Evolutionary conservation across 352 stramenopile genomes (phyloP), one percentile per base, ranked within the genome.

Genomic region (Phytophthora ramorum): DNA sequence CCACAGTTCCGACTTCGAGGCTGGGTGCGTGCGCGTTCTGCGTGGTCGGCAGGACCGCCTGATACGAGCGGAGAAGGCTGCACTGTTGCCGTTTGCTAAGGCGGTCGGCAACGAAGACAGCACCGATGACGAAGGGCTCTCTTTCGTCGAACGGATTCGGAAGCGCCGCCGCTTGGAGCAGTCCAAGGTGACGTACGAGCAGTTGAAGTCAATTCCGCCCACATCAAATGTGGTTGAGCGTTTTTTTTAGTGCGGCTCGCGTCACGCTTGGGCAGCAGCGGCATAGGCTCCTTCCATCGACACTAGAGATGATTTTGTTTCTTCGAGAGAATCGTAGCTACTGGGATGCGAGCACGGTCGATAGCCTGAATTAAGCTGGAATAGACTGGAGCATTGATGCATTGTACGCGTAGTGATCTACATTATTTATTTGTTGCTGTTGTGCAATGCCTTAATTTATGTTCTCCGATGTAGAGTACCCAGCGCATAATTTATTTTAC

Each of bases 191-290:
- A 38, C 20, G 20, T 58, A 48, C 37, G 34, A 58, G 2, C 38
- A 59, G 22, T 16, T 57, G 26, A 49, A 51, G 28, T 51, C 16
- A 0, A 51, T 50, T n/a, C 28, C 52, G 3, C 38, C 28, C 2
- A 59, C 52, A 16, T 38, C 45, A 30, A 51, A 59, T 17, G 24
- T n/a, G 2, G 22, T 59, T 2, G 52, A 59, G 16, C 40, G 24
- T 4, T 4, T 59, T 59, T 6, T 59, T 59, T 34, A 59, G 52
- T 8, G 40, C 44, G 2, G 52, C 8, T 16, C 24, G 38, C 3
- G 52, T 59, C 3, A 51, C 24, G 14, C 10, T 58, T 8, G 50
- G 50, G 16, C 50, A 48, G 20, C 52, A 59, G 37, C 37, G 37
- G 0, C 50, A 58, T 32, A 22, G 50, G 4, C 50, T 48, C 14